A percentile compares a stretch with the other conserved stretches of the same genome.
Conservation (phyloP, 139 green algal genomes). For the Chlorella sp. region DNA sequence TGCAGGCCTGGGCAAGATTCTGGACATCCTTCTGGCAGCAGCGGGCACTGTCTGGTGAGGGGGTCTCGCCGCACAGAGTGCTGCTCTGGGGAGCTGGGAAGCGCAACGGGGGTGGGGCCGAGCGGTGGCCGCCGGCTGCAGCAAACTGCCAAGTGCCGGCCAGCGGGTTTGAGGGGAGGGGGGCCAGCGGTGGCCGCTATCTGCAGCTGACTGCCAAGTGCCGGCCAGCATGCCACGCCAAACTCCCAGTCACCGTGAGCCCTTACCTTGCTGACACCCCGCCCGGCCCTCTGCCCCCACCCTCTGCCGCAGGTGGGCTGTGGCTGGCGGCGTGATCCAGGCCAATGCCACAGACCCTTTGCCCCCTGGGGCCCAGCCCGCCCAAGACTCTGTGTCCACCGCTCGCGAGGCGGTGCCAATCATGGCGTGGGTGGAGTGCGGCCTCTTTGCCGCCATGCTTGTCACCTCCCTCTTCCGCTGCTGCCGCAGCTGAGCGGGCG, state of each 20-base stretch:
- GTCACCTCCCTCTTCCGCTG: background rate
- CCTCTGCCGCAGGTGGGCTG: background rate
- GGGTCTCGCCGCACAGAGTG: too few species aligned
- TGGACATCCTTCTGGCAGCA: constrained; percentile 21
- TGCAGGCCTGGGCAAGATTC: constrained; percentile 7
- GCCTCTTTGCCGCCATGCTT: constrained; percentile 17
- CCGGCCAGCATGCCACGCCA: too few species aligned
- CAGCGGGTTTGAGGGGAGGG: too few species aligned
- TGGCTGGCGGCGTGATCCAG: constrained; percentile 16
- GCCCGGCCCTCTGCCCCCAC: background rate
- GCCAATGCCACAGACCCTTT: background rate
- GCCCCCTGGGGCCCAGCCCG: background rate
- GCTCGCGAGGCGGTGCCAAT: constrained; percentile 5
- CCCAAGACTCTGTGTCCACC: background rate
- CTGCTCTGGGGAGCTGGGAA: too few species aligned
- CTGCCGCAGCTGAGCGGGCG: background rate
- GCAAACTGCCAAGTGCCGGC: too few species aligned
- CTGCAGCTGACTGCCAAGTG: too few species aligned
- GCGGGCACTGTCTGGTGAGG: background rate
- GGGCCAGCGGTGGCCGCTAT: too few species aligned
- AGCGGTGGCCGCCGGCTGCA: too few species aligned
- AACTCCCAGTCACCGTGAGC: too few species aligned
- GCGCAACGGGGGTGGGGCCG: too few species aligned
- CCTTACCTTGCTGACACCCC: too few species aligned
- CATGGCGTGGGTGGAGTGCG: background rate